Base-by-base conservation (phyloP, 352 stramenopile genomes). In the Globisporangium irregulare region DNA sequence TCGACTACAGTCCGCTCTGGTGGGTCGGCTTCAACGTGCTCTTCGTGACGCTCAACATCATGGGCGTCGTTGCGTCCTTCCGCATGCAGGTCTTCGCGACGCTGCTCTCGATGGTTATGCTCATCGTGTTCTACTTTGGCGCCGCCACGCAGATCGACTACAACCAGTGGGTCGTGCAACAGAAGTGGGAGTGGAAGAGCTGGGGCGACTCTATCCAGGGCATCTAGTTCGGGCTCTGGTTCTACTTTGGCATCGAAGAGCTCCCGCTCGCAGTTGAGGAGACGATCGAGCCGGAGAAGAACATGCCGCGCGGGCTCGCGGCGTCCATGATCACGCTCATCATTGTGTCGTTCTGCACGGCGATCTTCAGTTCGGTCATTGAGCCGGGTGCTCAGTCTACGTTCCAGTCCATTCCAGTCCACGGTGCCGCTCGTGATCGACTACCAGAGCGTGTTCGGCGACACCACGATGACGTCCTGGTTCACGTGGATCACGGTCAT, bases 231-330 rank as follows among this genome's bases (percentile, higher is more conserved):
- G 67, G 73, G 7, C 66, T 92, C 32, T 92, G 84, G 81, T 92
- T 90, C 64, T 92, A 89, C 80, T 73, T 90, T 9, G 84, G 82
- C 48, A 92, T 91, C 38, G 84, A 92, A 69, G 82, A 92, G 59
- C 72, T 92, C 0, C 84, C 84, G 0, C 84, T 92, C 43, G 82
- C 84, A 2, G 73, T 89, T 2, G 84, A 92, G 54, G 84, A 92
- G 62, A 90, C 84, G 4, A 88, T 92, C 58, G 74, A 92, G 24
- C 84, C 84, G 0, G 76, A 79, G 57, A 82, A 84, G 64, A 92
- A 90, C 71, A 91, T 92, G 69, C 80, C 84, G 3, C 73, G 74
- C 8, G 84, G 81, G 1, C 73, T 92, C 22, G 69, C 84, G 27
- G 78, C 77, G 58, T 89, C 81, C 24, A 90, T 91, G 67, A 10